Base-by-base conservation (phyloP, 148 eudicot species). In the Rhododendron williamsianum region DNA sequence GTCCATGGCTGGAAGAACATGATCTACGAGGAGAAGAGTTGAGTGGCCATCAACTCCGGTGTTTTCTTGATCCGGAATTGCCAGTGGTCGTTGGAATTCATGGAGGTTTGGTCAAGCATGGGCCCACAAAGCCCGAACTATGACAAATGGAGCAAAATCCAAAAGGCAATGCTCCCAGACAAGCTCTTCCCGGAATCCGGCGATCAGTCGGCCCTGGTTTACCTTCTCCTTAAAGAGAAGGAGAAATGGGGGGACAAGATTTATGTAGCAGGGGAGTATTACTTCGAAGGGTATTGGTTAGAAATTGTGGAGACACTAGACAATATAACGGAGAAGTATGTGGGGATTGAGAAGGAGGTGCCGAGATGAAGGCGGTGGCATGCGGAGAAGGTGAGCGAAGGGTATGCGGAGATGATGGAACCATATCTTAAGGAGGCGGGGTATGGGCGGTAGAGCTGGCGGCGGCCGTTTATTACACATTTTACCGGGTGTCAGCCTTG, bases 401-500 rank as follows among this genome's bases (percentile, higher is more conserved):
- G 77, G 38, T 92, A 94, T 67, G 88, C 85, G 45, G 84, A 11
- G 84, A 10, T 86, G 84, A 63, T 91, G 85, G 92, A 82, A 74
- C 86, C 84, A 87, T 38, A 89, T 49, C 82, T 89, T 52, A 83
- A 88, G 86, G 93, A 88, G 1, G 88, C 86, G 3, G 93, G 93
- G n/a, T 76, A 76, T 4, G 93, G 89, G 23, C 74, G 83, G 69
- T 87, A 79, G 80, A 86, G 92, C 36, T 86, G 88, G 90, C 86
- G 93, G 60, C 86, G 98, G 77, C 98, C 99, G 27, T 96, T 96
- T 86, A 89, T 96, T 27, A 96, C 98, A 2, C 99, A 96, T 84
- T 96, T 96, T 60, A 93, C 99, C 0, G 98, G 99, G 71, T 96
- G 98, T 81, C 94, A 96, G 84, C 99, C 97, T 1, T 96, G 99